Conservation (phyloP, 2,329 filamentous ascomycete genomes). For the Emericellopsis atlantica region DNA sequence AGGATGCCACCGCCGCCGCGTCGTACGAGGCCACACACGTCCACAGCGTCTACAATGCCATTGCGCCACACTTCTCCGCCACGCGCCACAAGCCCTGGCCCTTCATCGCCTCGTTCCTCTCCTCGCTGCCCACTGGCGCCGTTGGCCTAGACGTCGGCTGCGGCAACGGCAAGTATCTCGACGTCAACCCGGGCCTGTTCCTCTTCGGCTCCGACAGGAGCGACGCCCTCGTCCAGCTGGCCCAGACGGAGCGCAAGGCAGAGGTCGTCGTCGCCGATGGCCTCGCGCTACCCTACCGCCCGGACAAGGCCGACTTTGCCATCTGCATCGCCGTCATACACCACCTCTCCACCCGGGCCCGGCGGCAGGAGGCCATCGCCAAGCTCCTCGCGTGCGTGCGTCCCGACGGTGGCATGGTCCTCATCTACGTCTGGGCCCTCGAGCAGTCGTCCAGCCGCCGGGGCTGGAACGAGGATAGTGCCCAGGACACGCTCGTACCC, state of each 20-base stretch:
- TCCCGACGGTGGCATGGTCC: constrained; percentile 43
- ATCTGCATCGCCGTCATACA: constrained; percentile 93
- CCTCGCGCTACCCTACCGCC: constrained; percentile 68
- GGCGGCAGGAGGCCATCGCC: constrained; percentile 60
- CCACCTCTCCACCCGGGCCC: constrained; percentile 68
- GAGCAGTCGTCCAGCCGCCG: constrained; percentile 80
- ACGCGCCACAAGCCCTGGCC: constrained; percentile 85
- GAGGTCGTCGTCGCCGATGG: constrained; percentile 70
- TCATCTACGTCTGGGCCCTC: constrained; percentile 91
- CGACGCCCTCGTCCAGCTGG: constrained; percentile 38
- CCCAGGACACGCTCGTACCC: constrained; percentile 89
- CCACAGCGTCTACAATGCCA: constrained; percentile 81
- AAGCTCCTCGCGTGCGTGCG: constrained; percentile 57
- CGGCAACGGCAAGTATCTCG: constrained; percentile 92
- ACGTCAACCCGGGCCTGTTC: constrained; percentile 64
- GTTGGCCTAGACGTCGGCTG: constrained; percentile 87
- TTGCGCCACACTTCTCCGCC: constrained; percentile 72
- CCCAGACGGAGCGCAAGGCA: constrained; percentile 33
- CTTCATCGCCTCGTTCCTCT: constrained; percentile 70
- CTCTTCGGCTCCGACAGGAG: constrained; percentile 80
- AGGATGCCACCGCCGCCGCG: constrained; percentile 15
- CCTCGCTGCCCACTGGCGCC: constrained; percentile 50
- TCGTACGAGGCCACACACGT: constrained; percentile 79
- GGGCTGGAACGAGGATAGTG: constrained; percentile 73
- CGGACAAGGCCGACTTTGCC: constrained; percentile 56